Base-by-base conservation (phyloP, 257 asterid genomes). In the Scutellaria barbata region DNA sequence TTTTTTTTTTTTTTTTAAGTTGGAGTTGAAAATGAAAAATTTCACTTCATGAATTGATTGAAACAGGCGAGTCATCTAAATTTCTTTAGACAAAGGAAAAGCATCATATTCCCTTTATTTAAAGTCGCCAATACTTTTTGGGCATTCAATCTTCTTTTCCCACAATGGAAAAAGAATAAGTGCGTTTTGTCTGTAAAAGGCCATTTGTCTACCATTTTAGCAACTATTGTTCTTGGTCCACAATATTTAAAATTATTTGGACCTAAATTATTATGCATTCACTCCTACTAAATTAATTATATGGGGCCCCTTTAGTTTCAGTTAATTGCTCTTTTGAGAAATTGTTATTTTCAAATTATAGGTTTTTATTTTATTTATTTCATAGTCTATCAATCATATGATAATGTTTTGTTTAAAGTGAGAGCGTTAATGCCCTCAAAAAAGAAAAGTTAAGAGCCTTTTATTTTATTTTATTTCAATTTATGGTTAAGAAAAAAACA, bases 81-180 rank as follows among this genome's bases (percentile, higher is more conserved):
- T 45, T 48, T 51, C 52, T 48, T 71, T 71, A n/a, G 35, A 52
- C 60, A 71, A 71, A 71, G 76, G 53, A 59, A 35, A 71, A 35
- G 76, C 61, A 60, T 42, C 72, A 64, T 52, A 63, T 52, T 30
- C 71, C 53, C 77, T 73, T 63, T 74, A 55, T 65, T 56, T 43
- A 65, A 74, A 54, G 73, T 30, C 25, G 69, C 42, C 18, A 50
- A 14, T 39, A 72, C 8, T 50, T 11, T 68, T 60, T 59, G 17
- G 22, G 10, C 45, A 10, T 17, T 48, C 10, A 3, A 11, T 14
- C 16, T 43, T 73, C 55, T 8, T 46, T 18, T 65, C 46, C 51
- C 58, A 7, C 45, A 30, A 30, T 54, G 68, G 18, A 42, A 56
- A 74, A 55, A 55, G 66, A 63, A 53, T 55, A 54, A 65, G 66